Evolutionary conservation across 129 eudicot species (phyloP), one percentile per base, ranked within the genome.

Genomic region (Chrysanthemum makinoi): DNA sequence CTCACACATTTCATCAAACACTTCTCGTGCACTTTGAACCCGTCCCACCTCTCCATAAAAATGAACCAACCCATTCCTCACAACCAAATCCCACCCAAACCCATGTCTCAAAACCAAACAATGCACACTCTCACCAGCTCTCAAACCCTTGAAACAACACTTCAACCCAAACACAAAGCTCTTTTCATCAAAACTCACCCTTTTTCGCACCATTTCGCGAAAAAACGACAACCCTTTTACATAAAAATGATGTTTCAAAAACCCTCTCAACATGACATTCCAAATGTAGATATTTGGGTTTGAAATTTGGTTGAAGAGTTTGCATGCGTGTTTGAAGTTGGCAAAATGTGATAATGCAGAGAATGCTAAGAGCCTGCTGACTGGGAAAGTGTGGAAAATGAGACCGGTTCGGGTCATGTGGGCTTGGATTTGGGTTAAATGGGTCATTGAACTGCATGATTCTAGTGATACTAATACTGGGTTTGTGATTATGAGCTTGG

Each of bases 81-180:
- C 83, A 75, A 84, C 53, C 76, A 90, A 82, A 79, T 83, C 90
- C 46, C 54, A 62, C 0, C 26, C 85, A 79, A 82, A 87, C 1
- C 96, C 91, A 74, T 80, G 61, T 75, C 78, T 90, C 85, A 74
- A 74, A 73, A 87, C 68, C 80, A 77, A 73, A 70, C 82, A 76
- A 73, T 86, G 85, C 72, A 89, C 75, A 64, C 59, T 69, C 48
- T 73, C 74, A 13, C 94, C 96, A 30, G 39, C 72, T 39, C 33
- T 30, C 26, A 83, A 46, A 44, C 74, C 70, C 78, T 69, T 80
- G 2, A 39, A 39, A 75, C 85, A 85, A 44, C 85, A 87, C 56
- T 89, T 89, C 63, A 89, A 74, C 13, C 76, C 87, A 68, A 89
- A 89, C 59, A 89, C 96, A 71, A 74, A 86, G 75, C 93, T 89